phyloP scores from a whole-genome alignment of 2,329 filamentous ascomycete genomes.

The Fusarium circinatum region DNA sequence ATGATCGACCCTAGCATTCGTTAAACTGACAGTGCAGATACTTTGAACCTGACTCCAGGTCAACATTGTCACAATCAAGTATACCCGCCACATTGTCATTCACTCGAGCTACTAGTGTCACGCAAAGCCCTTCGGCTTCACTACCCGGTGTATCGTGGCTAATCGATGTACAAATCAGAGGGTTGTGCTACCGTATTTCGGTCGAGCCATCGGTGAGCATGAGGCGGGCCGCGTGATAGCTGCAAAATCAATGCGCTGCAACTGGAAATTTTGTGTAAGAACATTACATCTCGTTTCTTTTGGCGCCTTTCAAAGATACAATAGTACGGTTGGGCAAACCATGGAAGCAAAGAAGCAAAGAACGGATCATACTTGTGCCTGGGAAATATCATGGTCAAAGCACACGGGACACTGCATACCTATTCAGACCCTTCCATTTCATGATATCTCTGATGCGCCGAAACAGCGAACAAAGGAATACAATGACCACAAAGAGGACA shows the following conservation, averaged over 20 bases:
- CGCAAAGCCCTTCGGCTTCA: constrained; percentile 12
- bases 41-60: background rate
- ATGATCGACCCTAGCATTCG: background rate
- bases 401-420: background rate
- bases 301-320: background rate
- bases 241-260: background rate
- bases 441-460: constrained; percentile 60
- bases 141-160: constrained; percentile 17
- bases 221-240: constrained; percentile 1
- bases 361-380: background rate
- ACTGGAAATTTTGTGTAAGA: background rate
- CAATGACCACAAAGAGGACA: constrained; percentile 63
- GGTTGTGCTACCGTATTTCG: constrained; percentile 31
- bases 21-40: background rate
- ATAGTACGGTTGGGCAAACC: background rate
- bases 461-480: constrained; percentile 67
- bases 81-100: background rate
- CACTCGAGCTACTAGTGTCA: background rate
- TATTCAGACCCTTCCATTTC: constrained; percentile 44
- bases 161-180: constrained; percentile 30
- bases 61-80: background rate
- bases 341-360: background rate
- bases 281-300: background rate
- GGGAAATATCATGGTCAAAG: background rate
- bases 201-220: constrained; percentile 35